Evolutionary conservation across 352 stramenopile genomes (phyloP), one percentile per base, ranked within the genome.

Genomic region (Phytophthora fragariae): DNA sequence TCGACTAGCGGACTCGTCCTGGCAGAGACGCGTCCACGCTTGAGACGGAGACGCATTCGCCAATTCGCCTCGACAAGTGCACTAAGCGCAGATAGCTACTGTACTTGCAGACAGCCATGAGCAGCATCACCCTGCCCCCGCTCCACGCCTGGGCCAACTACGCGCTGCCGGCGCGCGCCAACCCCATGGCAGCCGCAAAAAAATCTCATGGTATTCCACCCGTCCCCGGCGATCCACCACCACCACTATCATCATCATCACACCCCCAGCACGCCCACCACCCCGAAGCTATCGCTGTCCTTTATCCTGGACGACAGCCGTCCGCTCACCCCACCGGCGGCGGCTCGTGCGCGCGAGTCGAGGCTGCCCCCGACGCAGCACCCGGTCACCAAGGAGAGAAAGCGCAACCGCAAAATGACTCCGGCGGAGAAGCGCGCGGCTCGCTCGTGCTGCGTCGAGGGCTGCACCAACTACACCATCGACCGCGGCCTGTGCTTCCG

Each of bases 401-500:
- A 27, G 1, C 24, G 24, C n/a, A 67, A 44, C 19, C 60, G 60
- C 49, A 67, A 67, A 60, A 37, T 58, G 14, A 50, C 57, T 2
- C 9, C 55, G 8, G 61, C 58, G 46, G 60, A 66, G 47, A 66
- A 66, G 47, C 54, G 49, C 31, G 71, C 77, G 50, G 73, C 67
- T 12, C 79, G 79, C n/a, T 70, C 72, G 8, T 86, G 79, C 62
- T 80, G 70, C 57, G 62, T 73, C n/a, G 68, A 77, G 2, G 77
- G 73, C 29, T 89, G 82, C 67, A 62, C 72, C 19, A 89, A 89
- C 57, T 83, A 87, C 57, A 81, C 82, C 19, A 77, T 89, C 8
- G 76, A 89, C 62, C 82, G 77, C n/a, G 82, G 84, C 0, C 79
- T 85, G 41, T 83, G 76, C 60, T 78, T 79, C 63, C 73, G 73